These are phyloP conservation scores for Vitis hybrid DNA, from an alignment of 177 flowering plant genomes.

Conservation along the genomic window DNA sequence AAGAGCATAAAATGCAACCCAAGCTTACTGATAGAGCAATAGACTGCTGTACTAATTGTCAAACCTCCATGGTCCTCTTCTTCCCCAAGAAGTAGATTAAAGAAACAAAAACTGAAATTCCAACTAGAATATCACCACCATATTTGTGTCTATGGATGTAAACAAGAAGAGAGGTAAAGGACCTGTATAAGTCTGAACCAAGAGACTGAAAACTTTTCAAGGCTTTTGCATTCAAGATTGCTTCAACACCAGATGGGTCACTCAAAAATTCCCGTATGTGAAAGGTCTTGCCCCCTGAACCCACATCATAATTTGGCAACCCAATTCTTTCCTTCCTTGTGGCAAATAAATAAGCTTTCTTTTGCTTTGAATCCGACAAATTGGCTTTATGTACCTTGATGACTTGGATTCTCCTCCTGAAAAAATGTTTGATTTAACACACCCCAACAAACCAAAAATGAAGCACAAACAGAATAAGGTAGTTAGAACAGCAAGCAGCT, in stretches of 20 bases:
- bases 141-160: background rate
- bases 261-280: conserved; percentile 54
- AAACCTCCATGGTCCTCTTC: too few relatives aligned
- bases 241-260: conserved; percentile 64
- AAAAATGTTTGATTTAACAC: background rate
- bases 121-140: background rate
- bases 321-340: conserved; percentile 44
- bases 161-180: background rate
- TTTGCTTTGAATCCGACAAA: conserved; percentile 24
- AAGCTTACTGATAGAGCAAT: too few relatives aligned
- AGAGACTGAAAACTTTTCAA: conserved; percentile 46
- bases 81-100: background rate
- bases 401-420: conserved; percentile 29
- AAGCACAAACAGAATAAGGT: background rate
- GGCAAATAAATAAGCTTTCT: conserved; percentile 56
- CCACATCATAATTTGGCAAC: conserved; percentile 42
- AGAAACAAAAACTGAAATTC: background rate
- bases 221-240: conserved; percentile 58
- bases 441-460: background rate
- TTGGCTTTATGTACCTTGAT: conserved; percentile 25
- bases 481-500: too few relatives aligned
- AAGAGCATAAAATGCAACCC: too few relatives aligned
- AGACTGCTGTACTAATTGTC: too few relatives aligned
- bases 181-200: conserved; percentile 66
- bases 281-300: conserved; percentile 19